Evolutionary conservation across 148 eudicot genomes (phyloP).

Genomic region (Rhododendron ferrugineum): DNA sequence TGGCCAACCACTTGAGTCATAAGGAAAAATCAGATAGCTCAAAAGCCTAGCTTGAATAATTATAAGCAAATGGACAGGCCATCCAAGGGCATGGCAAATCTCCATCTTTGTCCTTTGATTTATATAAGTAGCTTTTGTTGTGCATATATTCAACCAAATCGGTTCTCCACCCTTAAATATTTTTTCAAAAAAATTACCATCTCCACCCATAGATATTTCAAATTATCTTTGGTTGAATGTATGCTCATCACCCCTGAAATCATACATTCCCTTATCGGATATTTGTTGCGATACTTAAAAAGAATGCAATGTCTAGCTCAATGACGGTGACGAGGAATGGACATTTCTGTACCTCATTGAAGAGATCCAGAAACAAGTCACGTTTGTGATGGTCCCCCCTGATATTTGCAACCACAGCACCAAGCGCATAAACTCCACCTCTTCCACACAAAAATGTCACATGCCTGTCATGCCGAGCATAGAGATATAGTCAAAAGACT

Average conservation of each 20-base stretch:
- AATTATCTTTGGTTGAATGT: not conserved
- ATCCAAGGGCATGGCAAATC: not conserved
- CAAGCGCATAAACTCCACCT: constrained; percentile 70
- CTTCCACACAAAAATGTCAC: constrained; percentile 67
- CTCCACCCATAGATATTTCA: not conserved
- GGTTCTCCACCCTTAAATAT: not conserved
- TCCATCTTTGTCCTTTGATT: not conserved
- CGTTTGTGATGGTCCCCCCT: constrained; percentile 43
- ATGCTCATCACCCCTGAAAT: not conserved
- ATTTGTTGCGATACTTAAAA: not conserved
- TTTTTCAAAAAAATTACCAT: not conserved
- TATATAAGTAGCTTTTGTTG: not conserved
- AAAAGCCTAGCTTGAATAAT: not conserved
- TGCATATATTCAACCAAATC: not conserved
- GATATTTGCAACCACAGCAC: constrained; percentile 49
- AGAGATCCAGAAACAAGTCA: constrained; percentile 35
- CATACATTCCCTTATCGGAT: not conserved
- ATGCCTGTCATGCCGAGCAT: constrained; percentile 29
- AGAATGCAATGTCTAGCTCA: not conserved
- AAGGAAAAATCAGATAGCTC: not conserved
- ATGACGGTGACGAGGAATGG: not conserved
- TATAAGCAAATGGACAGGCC: not conserved
- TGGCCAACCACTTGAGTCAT: not conserved
- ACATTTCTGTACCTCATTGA: constrained; percentile 43
- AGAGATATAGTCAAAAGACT: not conserved